Conservation (phyloP, 352 stramenopile species). For the Phytophthora tubulina region DNA sequence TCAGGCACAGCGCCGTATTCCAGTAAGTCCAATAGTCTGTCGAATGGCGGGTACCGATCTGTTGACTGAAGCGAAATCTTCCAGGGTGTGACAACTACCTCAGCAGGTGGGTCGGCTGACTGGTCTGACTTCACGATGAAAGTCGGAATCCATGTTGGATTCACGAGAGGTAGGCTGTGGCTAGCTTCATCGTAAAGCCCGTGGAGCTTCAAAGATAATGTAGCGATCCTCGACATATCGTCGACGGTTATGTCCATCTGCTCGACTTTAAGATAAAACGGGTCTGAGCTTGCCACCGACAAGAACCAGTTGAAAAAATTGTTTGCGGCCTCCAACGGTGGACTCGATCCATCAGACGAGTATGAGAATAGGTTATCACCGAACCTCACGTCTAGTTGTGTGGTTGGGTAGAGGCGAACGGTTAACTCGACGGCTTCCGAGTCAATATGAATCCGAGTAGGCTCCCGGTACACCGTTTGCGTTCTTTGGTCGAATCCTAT, state of each 20-base stretch:
- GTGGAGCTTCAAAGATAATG: conserved; percentile 9
- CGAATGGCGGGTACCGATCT: conserved; percentile 25
- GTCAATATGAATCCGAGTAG: conserved; percentile 24
- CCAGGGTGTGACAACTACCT: conserved; percentile 28
- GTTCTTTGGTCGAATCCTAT: conserved; percentile 22
- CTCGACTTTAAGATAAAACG: conserved; percentile 1
- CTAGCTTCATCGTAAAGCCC: conserved; percentile 6
- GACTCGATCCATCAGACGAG: background rate
- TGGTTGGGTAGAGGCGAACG: conserved; percentile 23
- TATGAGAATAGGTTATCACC: conserved; percentile 18
- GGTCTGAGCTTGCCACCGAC: conserved; percentile 6
- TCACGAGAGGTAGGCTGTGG: conserved; percentile 9
- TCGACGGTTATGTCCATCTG: background rate
- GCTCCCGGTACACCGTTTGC: background rate
- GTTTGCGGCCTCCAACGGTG: background rate
- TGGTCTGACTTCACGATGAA: conserved; percentile 9
- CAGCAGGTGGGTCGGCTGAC: conserved; percentile 10
- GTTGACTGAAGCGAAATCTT: conserved; percentile 18
- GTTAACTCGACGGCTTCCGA: conserved; percentile 8
- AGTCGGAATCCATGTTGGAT: conserved; percentile 33
- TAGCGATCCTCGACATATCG: conserved; percentile 4
- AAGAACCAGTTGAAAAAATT: conserved; percentile 26
- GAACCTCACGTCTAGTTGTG: conserved; percentile 21
- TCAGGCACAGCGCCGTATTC: conserved; percentile 12
- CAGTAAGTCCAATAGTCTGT: conserved; percentile 33